Percentiles rank a stretch among this genome's conserved stretches.
These are phyloP conservation scores for Diatrype stigma DNA, from an alignment of 2,329 filamentous ascomycete species.

Conservation along the genomic window DNA sequence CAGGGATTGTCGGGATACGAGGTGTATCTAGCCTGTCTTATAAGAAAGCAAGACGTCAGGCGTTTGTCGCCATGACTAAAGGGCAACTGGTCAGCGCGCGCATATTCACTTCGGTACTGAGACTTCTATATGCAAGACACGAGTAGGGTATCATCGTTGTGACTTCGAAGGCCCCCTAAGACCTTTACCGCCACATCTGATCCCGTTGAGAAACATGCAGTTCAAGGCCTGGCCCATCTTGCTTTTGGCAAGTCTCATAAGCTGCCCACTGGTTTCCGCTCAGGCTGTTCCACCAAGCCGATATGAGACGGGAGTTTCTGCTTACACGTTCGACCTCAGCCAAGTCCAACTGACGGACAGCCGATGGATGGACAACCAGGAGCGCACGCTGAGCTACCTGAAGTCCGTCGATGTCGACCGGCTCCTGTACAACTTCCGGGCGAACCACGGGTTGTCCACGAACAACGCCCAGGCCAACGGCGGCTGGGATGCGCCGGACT, in stretches of 20 bases:
- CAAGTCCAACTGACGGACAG: constrained; percentile 34
- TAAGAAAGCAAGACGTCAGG: too few species aligned
- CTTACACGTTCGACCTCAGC: constrained; percentile 35
- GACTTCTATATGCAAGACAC: too few species aligned
- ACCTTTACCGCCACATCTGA: too few species aligned
- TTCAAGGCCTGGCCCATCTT: not conserved
- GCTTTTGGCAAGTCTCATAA: not conserved
- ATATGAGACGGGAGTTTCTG: constrained; percentile 28
- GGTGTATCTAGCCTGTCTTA: too few species aligned
- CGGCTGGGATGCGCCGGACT: constrained; percentile 51
- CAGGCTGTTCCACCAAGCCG: constrained; percentile 23
- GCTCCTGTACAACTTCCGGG: constrained; percentile 45
- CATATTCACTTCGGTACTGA: too few species aligned
- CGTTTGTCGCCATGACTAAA: too few species aligned
- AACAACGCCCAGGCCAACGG: constrained; percentile 41
- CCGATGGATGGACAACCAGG: constrained; percentile 40
- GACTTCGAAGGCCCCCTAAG: too few species aligned
- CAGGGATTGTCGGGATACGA: too few species aligned
- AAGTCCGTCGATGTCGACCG: constrained; percentile 41
- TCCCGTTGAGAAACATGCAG: too few species aligned
- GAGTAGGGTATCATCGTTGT: too few species aligned
- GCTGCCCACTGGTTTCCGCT: constrained; percentile 5
- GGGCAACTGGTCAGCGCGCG: too few species aligned
- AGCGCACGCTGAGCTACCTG: constrained; percentile 43
- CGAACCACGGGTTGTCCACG: constrained; percentile 42